Conservation (phyloP, 2,329 filamentous ascomycete genomes). For the Colletotrichum zoysiae region DNA sequence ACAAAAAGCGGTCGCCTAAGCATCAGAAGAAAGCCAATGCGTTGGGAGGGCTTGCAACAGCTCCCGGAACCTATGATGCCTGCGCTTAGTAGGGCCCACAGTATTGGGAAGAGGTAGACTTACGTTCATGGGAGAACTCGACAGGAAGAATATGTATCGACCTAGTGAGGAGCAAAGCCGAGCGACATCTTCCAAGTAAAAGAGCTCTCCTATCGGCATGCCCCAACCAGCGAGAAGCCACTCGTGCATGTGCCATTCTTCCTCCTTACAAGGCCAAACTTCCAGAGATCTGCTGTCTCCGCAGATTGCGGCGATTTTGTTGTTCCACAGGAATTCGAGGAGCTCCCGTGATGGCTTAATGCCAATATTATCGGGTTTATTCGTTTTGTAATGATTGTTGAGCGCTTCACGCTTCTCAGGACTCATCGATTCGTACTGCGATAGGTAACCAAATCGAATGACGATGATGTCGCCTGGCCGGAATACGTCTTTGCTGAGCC, state of each 20-base stretch:
- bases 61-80: not conserved
- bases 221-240: constrained; percentile 43
- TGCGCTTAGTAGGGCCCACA: not conserved
- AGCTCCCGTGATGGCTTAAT: not conserved
- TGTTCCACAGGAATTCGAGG: not conserved
- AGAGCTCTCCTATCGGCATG: constrained; percentile 44
- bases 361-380: not conserved
- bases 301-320: not conserved
- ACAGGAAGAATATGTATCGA: constrained; percentile 42
- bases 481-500: not conserved
- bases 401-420: not conserved
- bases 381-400: not conserved
- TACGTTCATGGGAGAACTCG: constrained; percentile 42
- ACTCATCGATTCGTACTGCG: not conserved
- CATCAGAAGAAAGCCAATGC: not conserved
- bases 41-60: not conserved
- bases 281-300: not conserved
- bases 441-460: not conserved
- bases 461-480: not conserved
- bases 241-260: constrained; percentile 43
- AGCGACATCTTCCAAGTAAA: constrained; percentile 41
- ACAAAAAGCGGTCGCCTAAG: not conserved
- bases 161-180: constrained; percentile 19
- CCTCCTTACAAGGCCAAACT: not conserved
- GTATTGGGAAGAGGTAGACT: not conserved